A percentile compares a stretch with the other conserved stretches of the same genome.
Conservation (phyloP, 83 land plant genomes). For the Isoetes engelmannii region DNA sequence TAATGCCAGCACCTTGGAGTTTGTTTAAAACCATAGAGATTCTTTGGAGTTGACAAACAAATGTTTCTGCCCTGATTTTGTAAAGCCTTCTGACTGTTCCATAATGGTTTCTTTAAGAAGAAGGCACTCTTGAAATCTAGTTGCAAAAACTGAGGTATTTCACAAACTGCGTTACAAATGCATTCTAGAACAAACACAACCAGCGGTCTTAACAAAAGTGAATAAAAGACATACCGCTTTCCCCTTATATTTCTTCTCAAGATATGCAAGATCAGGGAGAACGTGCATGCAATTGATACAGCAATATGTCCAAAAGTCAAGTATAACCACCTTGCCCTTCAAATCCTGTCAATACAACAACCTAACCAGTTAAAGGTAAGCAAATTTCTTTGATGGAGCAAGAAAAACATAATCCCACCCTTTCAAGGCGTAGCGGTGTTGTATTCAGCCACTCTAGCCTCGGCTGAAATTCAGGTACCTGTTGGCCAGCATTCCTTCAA, state of each 20-base stretch:
- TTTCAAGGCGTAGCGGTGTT: slow-evolving; percentile 62
- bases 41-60: no score
- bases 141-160: no score
- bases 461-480: slow-evolving; percentile 81
- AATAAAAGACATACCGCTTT: slow-evolving; percentile 44
- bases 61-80: no score
- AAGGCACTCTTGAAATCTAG: no score
- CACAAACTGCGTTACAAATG: no score
- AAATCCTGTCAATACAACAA: slow-evolving; percentile 52
- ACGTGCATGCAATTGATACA: slow-evolving; percentile 99
- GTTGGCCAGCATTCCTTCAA: slow-evolving; percentile 46
- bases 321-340: slow-evolving; percentile 82
- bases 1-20: no score
- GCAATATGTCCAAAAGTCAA: slow-evolving; percentile 99
- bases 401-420: slow-evolving; percentile 36
- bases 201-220: no score
- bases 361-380: neutral
- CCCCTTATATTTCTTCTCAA: slow-evolving; percentile 77
- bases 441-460: slow-evolving; percentile 92
- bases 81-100: no score
- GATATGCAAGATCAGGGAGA: slow-evolving; percentile 79
- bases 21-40: no score
- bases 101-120: no score
- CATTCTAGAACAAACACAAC: no score
- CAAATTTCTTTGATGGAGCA: neutral